Conservation (phyloP, 345 rosid genomes). For the Eutrema heterophyllum region DNA sequence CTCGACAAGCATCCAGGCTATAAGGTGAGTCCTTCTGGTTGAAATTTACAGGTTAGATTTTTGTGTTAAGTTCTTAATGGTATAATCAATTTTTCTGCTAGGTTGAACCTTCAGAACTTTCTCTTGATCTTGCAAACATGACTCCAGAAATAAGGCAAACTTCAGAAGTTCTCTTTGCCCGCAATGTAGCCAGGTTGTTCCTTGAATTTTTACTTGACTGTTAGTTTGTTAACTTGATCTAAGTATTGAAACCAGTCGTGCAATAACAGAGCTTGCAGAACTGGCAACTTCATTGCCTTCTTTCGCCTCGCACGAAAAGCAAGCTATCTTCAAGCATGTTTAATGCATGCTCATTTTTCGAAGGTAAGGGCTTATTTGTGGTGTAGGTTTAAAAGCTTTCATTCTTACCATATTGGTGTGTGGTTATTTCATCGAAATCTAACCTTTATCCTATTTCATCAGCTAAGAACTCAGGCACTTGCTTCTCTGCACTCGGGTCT, state of each 20-base stretch:
- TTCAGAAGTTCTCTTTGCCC: conserved; percentile 85
- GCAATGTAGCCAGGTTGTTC: conserved; percentile 83
- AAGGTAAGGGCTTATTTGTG: conserved; percentile 49
- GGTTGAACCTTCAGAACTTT: conserved; percentile 99
- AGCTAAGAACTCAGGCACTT: conserved; percentile 90
- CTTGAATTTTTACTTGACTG: conserved; percentile 9
- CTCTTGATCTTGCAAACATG: conserved; percentile 98
- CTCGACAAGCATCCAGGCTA: conserved; percentile 99
- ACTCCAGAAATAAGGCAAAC: conserved; percentile 91
- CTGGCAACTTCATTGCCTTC: conserved; percentile 78
- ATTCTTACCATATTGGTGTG: conserved; percentile 9
- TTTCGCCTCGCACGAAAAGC: conserved; percentile 91
- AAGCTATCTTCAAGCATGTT: conserved; percentile 93
- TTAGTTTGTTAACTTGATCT: conserved; percentile 30
- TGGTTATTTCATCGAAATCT: conserved; percentile 4
- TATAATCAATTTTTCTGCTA: conserved; percentile 33
- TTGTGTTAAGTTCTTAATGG: conserved; percentile 2
- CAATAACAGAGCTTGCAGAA: conserved; percentile 82
- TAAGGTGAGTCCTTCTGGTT: conserved; percentile 51
- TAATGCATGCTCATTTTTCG: conserved; percentile 98
- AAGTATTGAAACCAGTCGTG: conserved; percentile 29
- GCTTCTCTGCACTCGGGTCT: conserved; percentile 84
- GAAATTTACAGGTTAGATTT: conserved; percentile 16
- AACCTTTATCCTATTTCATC: conserved; percentile 32
- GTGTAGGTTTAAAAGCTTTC: conserved; percentile 2